Evolutionary conservation across 331 rosid species (phyloP).

Genomic region (Arachis monticola): DNA sequence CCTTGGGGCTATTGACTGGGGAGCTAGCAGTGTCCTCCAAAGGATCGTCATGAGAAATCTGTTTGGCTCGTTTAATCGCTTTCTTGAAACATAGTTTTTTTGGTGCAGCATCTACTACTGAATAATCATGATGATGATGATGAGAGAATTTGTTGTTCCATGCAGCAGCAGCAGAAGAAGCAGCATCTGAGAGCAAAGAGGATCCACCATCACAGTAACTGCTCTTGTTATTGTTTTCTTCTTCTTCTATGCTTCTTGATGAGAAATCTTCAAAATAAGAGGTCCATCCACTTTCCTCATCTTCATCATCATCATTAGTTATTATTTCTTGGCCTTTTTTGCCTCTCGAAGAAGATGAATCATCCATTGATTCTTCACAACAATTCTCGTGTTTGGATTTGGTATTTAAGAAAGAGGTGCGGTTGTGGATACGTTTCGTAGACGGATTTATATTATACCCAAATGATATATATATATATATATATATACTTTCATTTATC

Average conservation of each 20-base stretch:
- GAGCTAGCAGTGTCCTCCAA: conserved; percentile 97
- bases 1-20: conserved; percentile 94
- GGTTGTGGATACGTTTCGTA: conserved; percentile 29
- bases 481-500: too few relatives aligned
- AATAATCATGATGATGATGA: conserved; percentile 9
- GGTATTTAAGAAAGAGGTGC: neutral
- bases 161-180: conserved; percentile 79
- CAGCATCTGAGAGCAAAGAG: conserved; percentile 89
- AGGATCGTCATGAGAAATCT: conserved; percentile 58
- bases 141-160: conserved; percentile 50
- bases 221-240: too few relatives aligned
- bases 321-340: conserved; percentile 32
- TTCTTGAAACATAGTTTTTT: conserved; percentile 62
- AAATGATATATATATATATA: conserved; percentile 12
- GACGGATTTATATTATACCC: conserved; percentile 51
- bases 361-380: conserved; percentile 42
- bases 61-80: conserved; percentile 53
- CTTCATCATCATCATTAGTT: neutral
- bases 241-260: conserved; percentile 39
- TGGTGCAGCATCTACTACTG: neutral
- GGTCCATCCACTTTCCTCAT: conserved; percentile 95
- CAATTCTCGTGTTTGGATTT: conserved; percentile 9
- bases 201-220: conserved; percentile 52
- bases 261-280: conserved; percentile 79
- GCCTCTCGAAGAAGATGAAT: conserved; percentile 44